Percentiles rank a stretch among this genome's conserved stretches.
Conservation (phyloP, 1,139 yeast species). For the Debaryomyces subglobosus region DNA sequence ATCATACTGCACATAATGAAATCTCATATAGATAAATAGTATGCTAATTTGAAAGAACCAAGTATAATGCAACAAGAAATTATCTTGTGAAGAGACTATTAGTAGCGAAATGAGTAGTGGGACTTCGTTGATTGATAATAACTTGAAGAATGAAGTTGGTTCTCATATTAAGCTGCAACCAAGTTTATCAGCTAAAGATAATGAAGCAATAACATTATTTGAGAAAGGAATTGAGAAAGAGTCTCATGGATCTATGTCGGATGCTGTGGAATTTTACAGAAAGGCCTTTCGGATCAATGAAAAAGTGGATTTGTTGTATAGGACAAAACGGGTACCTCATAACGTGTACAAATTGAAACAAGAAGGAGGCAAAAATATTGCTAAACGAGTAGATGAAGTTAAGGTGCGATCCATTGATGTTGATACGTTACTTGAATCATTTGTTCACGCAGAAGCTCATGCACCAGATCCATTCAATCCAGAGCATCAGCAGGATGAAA, state of each 20-base stretch:
- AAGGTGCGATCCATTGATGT: slow-evolving; percentile 42
- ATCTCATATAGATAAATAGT: background rate
- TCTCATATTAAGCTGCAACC: background rate
- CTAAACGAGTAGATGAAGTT: slow-evolving; percentile 34
- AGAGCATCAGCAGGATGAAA: slow-evolving; percentile 21
- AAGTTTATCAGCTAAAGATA: slow-evolving; percentile 19
- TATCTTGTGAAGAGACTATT: background rate
- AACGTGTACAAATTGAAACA: slow-evolving; percentile 26
- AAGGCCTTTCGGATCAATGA: slow-evolving; percentile 70
- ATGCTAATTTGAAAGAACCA: background rate
- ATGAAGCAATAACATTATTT: slow-evolving; percentile 62
- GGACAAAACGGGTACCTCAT: slow-evolving; percentile 49
- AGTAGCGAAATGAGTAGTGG: slow-evolving; percentile 14
- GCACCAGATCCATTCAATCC: slow-evolving; percentile 30
- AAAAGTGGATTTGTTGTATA: slow-evolving; percentile 68
- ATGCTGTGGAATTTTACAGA: slow-evolving; percentile 75
- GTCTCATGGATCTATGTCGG: slow-evolving; percentile 72
- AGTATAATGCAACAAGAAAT: background rate
- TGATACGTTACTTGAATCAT: slow-evolving; percentile 33
- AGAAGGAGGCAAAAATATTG: slow-evolving; percentile 35
- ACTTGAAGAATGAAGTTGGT: background rate
- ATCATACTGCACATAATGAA: background rate
- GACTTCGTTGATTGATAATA: slow-evolving; percentile 10
- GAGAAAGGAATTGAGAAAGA: slow-evolving; percentile 77
- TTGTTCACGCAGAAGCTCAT: slow-evolving; percentile 30